Percentiles rank a stretch among this genome's conserved stretches.
Evolutionary conservation across 345 rosid species (phyloP).

Genomic region (Mercurialis annua): DNA sequence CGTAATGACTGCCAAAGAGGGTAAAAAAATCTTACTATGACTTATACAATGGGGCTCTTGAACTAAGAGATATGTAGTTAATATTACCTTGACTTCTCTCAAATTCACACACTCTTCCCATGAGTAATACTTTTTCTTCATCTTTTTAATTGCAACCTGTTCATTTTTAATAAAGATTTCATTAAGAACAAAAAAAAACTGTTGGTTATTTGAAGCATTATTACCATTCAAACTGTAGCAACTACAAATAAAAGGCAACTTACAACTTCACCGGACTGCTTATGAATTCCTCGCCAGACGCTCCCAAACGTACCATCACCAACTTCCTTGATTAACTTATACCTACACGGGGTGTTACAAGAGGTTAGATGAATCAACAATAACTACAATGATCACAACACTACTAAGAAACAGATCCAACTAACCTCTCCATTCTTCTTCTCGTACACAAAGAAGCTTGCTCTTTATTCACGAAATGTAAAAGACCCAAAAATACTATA

Average conservation of each 20-base stretch:
- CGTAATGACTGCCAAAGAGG: slow-evolving; percentile 47
- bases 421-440: slow-evolving; percentile 77
- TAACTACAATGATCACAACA: not conserved
- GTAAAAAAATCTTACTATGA: not conserved
- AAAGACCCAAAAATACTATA: slow-evolving; percentile 32
- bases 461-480: slow-evolving; percentile 43
- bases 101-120: slow-evolving; percentile 93
- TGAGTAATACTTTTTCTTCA: slow-evolving; percentile 92
- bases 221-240: not conserved
- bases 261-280: slow-evolving; percentile 86
- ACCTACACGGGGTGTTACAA: slow-evolving; percentile 38
- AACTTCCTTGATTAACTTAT: slow-evolving; percentile 80
- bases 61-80: not conserved
- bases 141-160: slow-evolving; percentile 94
- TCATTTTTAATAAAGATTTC: not conserved
- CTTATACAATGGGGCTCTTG: not conserved
- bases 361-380: not conserved
- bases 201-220: not conserved
- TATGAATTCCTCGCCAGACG: slow-evolving; percentile 84
- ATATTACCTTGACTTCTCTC: slow-evolving; percentile 90
- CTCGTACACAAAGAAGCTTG: slow-evolving; percentile 35
- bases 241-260: slow-evolving; percentile 24
- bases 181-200: not conserved
- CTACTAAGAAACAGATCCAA: slow-evolving; percentile 16
- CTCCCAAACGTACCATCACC: slow-evolving; percentile 97